Evolutionary conservation across 1,284 basidiomycete genomes (phyloP).

Genomic region (Trametes polyzona): DNA sequence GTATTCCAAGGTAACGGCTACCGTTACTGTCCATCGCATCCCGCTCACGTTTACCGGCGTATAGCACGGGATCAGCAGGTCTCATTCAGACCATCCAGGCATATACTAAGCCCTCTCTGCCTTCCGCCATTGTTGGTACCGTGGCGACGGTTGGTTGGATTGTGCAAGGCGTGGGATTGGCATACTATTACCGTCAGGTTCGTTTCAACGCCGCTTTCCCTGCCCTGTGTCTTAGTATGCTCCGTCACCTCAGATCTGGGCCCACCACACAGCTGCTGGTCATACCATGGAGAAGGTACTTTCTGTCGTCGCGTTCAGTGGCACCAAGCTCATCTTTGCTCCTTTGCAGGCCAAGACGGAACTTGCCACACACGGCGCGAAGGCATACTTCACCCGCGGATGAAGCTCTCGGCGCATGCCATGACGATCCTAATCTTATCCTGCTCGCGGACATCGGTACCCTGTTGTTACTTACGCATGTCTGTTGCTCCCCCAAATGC

Average conservation of each 20-base stretch:
- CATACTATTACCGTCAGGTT: constrained; percentile 83
- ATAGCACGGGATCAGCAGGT: constrained; percentile 91
- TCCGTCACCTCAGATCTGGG: constrained; percentile 67
- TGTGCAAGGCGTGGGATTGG: constrained; percentile 81
- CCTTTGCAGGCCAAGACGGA: constrained; percentile 80
- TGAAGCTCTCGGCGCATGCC: constrained; percentile 34
- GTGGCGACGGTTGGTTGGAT: constrained; percentile 89
- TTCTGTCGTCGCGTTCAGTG: constrained; percentile 14
- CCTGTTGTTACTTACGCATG: constrained; percentile 19
- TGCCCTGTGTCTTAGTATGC: not conserved
- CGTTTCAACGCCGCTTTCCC: constrained; percentile 5
- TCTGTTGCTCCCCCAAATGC: constrained; percentile 2
- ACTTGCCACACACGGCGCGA: constrained; percentile 84
- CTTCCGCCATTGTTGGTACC: constrained; percentile 78
- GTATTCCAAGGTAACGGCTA: constrained; percentile 69
- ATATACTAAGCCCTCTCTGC: constrained; percentile 65
- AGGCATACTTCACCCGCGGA: constrained; percentile 84
- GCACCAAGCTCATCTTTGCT: not conserved
- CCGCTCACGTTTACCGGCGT: constrained; percentile 10
- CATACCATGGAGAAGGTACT: constrained; percentile 82
- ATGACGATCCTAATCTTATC: constrained; percentile 11
- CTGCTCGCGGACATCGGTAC: constrained; percentile 3
- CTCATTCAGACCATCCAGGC: constrained; percentile 89
- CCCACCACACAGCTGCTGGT: constrained; percentile 81
- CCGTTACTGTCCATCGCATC: not conserved